These are phyloP conservation scores for Aschersonia sp. DNA, from an alignment of 2,329 filamentous ascomycete genomes.

Conservation along the genomic window DNA sequence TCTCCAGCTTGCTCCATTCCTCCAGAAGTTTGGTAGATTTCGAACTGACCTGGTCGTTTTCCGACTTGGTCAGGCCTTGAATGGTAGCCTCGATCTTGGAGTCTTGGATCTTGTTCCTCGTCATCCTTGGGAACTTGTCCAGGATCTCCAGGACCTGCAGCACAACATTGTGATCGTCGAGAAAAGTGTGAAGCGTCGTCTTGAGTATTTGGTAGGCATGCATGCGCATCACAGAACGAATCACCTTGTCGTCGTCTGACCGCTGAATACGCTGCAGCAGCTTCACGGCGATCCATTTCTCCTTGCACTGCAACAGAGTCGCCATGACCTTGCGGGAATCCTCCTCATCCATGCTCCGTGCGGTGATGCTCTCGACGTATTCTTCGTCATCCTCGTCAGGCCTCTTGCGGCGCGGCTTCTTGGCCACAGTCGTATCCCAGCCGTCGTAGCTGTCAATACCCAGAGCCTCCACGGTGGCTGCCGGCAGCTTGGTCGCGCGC, in stretches of 20 bases:
- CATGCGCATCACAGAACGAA: slow-evolving; percentile 83
- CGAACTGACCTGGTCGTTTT: slow-evolving; percentile 60
- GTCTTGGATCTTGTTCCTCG: slow-evolving; percentile 91
- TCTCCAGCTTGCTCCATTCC: slow-evolving; percentile 78
- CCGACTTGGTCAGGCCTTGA: slow-evolving; percentile 48
- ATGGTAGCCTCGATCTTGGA: slow-evolving; percentile 86
- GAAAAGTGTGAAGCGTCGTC: slow-evolving; percentile 70
- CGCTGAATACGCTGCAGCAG: slow-evolving; percentile 76
- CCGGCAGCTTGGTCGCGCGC: slow-evolving; percentile 78
- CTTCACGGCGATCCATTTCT: slow-evolving; percentile 98
- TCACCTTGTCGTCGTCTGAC: slow-evolving; percentile 73
- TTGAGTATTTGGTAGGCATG: slow-evolving; percentile 95
- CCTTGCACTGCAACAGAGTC: slow-evolving; percentile 90
- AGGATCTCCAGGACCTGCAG: slow-evolving; percentile 83
- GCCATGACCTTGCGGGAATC: slow-evolving; percentile 93
- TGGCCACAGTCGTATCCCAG: slow-evolving; percentile 82
- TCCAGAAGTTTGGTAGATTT: slow-evolving; percentile 60
- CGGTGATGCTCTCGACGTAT: slow-evolving; percentile 80
- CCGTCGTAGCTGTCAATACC: slow-evolving; percentile 86
- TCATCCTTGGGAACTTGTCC: slow-evolving; percentile 75
- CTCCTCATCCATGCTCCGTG: slow-evolving; percentile 63
- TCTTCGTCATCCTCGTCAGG: slow-evolving; percentile 84
- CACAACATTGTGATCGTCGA: slow-evolving; percentile 79
- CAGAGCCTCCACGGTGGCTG: slow-evolving; percentile 82
- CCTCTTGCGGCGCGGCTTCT: slow-evolving; percentile 88